Base-by-base conservation (phyloP, 345 rosid species). In the Syzygium aromaticum region DNA sequence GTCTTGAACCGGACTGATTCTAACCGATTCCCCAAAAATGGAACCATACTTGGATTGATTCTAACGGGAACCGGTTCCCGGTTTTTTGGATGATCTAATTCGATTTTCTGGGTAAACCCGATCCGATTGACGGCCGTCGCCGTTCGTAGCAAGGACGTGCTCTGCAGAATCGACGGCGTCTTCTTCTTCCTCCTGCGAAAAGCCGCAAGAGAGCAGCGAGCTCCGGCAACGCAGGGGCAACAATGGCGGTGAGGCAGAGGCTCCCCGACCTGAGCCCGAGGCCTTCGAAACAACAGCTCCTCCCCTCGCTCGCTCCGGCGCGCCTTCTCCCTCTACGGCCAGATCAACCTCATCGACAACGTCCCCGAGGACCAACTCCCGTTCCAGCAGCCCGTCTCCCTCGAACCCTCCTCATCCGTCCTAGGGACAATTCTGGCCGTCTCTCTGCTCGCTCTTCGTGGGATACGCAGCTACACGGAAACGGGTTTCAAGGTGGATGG, bases 321-420 rank as follows among this genome's bases (percentile, higher is more conserved):
- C 86, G 97, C 98, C 83, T 96, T 97, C 88, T 97, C 99, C 89
- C 97, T 96, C 38, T 96, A 97, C 85, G 98, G 95, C 88, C 98
- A 96, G 94, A 95, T 97, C 92, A 96, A 97, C 92, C 94, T 97
- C 89, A 96, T 96, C 84, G 97, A 96, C 86, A 94, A 93, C 86
- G 96, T 93, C 86, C 98, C 98, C 12, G 95, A 96, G 28, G 98
- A 97, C 89, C 99, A 95, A 87, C 98, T 97, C 78, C 98, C 97
- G 46, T 97, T 97, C 87, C 97, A 95, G 90, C 92, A 93, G 98
- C 86, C 19, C 67, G 84, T 67, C 43, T 67, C 43, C 78, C 78
- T 67, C 78, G 30, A 0, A 30, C 46, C 19, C 46, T 43, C 7
- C 46, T 6, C 46, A 7, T 43, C 7, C 46, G 46, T 43, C 46